Conservation (phyloP, 768 basidiomycete species). For the Sporobolomyces pararoseus region DNA sequence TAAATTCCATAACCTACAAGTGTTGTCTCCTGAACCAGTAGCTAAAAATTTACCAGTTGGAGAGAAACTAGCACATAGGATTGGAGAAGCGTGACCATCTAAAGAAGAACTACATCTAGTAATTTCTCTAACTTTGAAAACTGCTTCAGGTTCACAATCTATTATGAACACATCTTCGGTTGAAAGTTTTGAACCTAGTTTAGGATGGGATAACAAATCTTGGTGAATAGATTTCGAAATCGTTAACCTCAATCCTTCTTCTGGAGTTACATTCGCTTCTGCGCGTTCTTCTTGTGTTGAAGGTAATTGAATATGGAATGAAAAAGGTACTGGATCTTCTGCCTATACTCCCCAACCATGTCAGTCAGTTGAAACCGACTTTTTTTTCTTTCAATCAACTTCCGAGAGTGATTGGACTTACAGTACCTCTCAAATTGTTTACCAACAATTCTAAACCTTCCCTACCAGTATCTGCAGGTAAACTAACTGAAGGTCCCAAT, state of each 20-base stretch:
- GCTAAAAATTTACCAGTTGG: conserved; percentile 87
- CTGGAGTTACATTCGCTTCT: neutral
- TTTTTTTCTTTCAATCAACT: neutral
- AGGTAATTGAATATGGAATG: conserved; percentile 78
- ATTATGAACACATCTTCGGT: conserved; percentile 79
- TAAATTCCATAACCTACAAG: conserved; percentile 88
- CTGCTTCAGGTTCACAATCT: conserved; percentile 88
- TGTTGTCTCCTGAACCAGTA: conserved; percentile 92
- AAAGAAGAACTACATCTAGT: conserved; percentile 69
- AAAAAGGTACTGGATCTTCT: conserved; percentile 86
- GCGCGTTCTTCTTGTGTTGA: conserved; percentile 46
- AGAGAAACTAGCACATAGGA: conserved; percentile 90
- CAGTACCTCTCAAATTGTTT: conserved; percentile 76
- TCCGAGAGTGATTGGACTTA: conserved; percentile 50
- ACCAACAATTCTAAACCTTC: conserved; percentile 82
- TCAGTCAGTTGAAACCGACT: neutral
- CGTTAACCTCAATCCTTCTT: conserved; percentile 59
- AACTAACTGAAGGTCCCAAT: conserved; percentile 79
- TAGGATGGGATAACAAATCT: conserved; percentile 60
- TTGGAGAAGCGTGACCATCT: conserved; percentile 71
- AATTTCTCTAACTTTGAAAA: conserved; percentile 88
- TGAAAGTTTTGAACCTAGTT: conserved; percentile 65
- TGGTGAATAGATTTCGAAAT: conserved; percentile 62
- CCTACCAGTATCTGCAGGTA: conserved; percentile 79
- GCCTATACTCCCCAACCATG: neutral